Evolutionary conservation across 345 rosid species (phyloP).

Genomic region (Citrus mangshanensis): DNA sequence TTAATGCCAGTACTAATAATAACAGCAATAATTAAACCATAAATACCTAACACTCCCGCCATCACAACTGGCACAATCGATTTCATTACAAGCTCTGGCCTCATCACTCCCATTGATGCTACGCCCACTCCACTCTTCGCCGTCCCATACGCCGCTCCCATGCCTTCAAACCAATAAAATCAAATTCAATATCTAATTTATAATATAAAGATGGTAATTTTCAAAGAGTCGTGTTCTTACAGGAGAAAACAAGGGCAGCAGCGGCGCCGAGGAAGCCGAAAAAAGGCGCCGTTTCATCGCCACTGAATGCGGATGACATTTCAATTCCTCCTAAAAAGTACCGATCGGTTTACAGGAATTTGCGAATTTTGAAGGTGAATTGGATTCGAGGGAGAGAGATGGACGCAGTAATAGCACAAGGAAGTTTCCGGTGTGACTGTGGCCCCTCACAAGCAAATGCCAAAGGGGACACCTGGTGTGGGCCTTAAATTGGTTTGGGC

Average conservation of each 20-base stretch:
- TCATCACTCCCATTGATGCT: slow-evolving; percentile 90
- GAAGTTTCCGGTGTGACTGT: not conserved
- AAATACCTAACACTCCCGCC: slow-evolving; percentile 87
- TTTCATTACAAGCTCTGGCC: slow-evolving; percentile 87
- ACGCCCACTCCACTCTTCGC: slow-evolving; percentile 87
- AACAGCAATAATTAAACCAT: slow-evolving; percentile 77
- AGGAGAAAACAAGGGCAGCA: slow-evolving; percentile 42
- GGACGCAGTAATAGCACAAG: not conserved
- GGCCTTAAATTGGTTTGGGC: not conserved
- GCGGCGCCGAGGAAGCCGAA: slow-evolving; percentile 52
- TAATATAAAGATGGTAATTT: not conserved
- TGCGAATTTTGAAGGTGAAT: not conserved
- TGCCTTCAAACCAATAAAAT: slow-evolving; percentile 29
- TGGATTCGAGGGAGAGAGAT: not conserved
- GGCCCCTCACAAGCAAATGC: not conserved
- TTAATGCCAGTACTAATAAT: slow-evolving; percentile 83
- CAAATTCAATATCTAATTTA: not conserved
- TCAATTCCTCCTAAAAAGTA: not conserved
- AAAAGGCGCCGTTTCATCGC: slow-evolving; percentile 47
- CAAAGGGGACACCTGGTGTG: not conserved
- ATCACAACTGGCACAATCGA: slow-evolving; percentile 86
- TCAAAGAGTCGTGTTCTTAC: slow-evolving; percentile 2
- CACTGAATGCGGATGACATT: slow-evolving; percentile 36
- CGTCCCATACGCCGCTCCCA: slow-evolving; percentile 86
- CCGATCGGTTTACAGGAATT: not conserved